Percentiles rank a stretch among this genome's conserved stretches.
Conservation (phyloP, 1,139 yeast species). For the Candida tunisiensis region DNA sequence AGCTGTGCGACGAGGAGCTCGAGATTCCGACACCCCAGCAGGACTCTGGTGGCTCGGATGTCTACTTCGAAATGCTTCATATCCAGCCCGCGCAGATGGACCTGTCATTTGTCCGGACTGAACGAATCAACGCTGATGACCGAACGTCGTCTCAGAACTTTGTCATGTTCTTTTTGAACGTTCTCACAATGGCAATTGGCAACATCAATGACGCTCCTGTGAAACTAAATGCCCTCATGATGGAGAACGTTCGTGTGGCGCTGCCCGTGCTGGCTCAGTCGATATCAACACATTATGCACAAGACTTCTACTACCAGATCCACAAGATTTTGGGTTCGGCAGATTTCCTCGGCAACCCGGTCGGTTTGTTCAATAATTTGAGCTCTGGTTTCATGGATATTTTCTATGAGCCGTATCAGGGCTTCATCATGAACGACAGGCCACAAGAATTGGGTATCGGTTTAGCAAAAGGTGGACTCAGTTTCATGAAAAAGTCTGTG, state of each 20-base stretch:
- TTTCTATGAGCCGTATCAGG: conserved; percentile 95
- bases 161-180: conserved; percentile 54
- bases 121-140: conserved; percentile 47
- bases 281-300: conserved; percentile 75
- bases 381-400: conserved; percentile 94
- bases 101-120: conserved; percentile 84
- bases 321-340: conserved; percentile 94
- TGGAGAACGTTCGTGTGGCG: conserved; percentile 84
- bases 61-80: conserved; percentile 85
- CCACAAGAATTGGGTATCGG: conserved; percentile 96
- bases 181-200: conserved; percentile 92
- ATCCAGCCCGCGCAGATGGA: conserved; percentile 84
- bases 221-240: conserved; percentile 65
- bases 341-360: conserved; percentile 92
- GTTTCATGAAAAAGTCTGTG: conserved; percentile 86
- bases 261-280: conserved; percentile 56
- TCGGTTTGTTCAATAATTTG: conserved; percentile 81
- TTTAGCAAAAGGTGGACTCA: conserved; percentile 86
- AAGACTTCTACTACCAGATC: conserved; percentile 79
- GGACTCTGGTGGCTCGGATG: conserved; percentile 45
- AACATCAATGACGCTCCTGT: conserved; percentile 96
- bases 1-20: conserved; percentile 44
- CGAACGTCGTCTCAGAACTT: conserved; percentile 45
- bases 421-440: conserved; percentile 81
- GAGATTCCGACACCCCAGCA: conserved; percentile 57